These are phyloP conservation scores for Boletus vermiculosoides DNA, from an alignment of 768 basidiomycete genomes.

Conservation along the genomic window DNA sequence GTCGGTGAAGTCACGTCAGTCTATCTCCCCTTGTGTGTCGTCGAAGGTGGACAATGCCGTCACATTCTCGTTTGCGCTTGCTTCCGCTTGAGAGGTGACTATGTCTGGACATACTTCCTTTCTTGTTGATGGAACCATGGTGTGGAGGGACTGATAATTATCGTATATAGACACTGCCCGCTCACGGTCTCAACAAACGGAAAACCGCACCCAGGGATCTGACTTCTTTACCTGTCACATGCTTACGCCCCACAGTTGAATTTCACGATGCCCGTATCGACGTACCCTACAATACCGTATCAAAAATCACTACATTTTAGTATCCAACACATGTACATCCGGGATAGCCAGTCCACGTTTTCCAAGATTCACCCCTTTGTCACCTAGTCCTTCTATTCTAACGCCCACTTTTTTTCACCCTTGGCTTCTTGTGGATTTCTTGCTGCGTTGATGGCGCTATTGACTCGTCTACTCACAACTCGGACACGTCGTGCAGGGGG, in stretches of 20 bases:
- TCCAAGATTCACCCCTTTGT: neutral
- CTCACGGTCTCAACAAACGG: neutral
- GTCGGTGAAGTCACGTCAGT: neutral
- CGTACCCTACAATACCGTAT: slow-evolving; percentile 7
- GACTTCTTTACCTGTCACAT: slow-evolving; percentile 5
- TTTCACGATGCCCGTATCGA: neutral
- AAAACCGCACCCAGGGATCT: neutral
- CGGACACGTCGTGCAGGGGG: neutral
- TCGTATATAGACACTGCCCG: slow-evolving; percentile 1
- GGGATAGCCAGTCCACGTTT: neutral
- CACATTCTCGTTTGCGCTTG: neutral
- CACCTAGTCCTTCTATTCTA: neutral
- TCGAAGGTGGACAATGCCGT: neutral
- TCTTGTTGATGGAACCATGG: neutral
- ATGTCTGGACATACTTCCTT: neutral
- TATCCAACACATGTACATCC: slow-evolving; percentile 4
- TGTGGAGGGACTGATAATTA: neutral
- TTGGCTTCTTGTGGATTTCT: too few species aligned
- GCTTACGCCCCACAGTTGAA: neutral
- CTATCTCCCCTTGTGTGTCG: neutral
- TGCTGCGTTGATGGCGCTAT: neutral
- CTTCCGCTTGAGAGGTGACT: neutral
- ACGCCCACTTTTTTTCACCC: neutral
- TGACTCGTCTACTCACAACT: neutral
- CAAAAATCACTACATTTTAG: slow-evolving; percentile 1